A percentile compares a stretch with the other conserved stretches of the same genome.
These are phyloP conservation scores for Nectriaceae sp. DNA, from an alignment of 2,329 filamentous ascomycete genomes.

Conservation along the genomic window DNA sequence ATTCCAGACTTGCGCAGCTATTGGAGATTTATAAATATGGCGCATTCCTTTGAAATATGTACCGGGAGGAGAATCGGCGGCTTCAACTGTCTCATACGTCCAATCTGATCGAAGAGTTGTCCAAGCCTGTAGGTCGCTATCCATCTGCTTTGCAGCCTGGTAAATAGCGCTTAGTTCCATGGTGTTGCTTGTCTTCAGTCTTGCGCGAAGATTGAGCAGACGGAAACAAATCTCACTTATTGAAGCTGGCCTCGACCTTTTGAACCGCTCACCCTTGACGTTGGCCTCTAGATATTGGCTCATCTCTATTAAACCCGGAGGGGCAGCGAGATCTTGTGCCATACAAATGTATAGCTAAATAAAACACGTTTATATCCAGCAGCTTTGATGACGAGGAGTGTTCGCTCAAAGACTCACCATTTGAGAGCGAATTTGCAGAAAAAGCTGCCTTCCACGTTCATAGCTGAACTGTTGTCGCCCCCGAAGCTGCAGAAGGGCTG, in stretches of 20 bases:
- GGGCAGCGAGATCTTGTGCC: not conserved
- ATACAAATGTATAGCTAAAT: not conserved
- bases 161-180: not conserved
- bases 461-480: constrained; percentile 23
- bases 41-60: not conserved
- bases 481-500: constrained; percentile 23
- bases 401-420: constrained; percentile 28
- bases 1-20: constrained; percentile 1
- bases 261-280: not conserved
- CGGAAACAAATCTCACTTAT: not conserved
- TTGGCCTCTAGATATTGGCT: not conserved
- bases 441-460: constrained; percentile 24
- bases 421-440: constrained; percentile 25
- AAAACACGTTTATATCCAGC: not conserved
- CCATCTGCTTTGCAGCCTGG: not conserved
- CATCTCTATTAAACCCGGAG: not conserved
- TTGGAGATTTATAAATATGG: not conserved
- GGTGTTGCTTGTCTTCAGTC: not conserved
- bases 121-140: not conserved
- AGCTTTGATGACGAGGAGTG: not conserved
- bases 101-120: not conserved
- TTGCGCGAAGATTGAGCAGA: not conserved
- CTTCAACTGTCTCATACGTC: not conserved
- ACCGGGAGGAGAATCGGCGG: not conserved
- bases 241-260: not conserved